These are phyloP conservation scores for Globisporangium nagaii DNA, from an alignment of 352 stramenopile genomes.

Conservation along the genomic window DNA sequence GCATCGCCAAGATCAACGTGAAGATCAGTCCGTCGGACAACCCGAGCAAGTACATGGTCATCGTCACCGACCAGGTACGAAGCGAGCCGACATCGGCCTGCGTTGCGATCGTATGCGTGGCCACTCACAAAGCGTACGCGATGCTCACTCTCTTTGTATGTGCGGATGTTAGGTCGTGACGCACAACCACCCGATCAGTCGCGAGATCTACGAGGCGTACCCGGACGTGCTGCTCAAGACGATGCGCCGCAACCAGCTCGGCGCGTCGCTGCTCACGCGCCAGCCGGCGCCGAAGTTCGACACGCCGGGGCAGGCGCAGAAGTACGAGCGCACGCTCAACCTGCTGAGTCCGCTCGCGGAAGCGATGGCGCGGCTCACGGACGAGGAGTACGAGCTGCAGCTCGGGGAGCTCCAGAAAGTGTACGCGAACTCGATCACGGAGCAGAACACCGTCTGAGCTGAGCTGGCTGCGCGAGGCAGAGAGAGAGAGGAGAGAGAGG, in stretches of 20 bases:
- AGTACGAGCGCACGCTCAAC: slow-evolving; percentile 69
- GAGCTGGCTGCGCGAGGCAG: background rate
- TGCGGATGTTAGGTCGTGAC: slow-evolving; percentile 53
- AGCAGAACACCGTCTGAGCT: slow-evolving; percentile 55
- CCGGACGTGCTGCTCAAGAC: slow-evolving; percentile 80
- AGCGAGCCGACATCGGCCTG: too few relatives aligned
- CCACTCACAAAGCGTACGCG: too few relatives aligned
- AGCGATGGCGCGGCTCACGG: slow-evolving; percentile 56
- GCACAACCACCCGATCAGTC: slow-evolving; percentile 81
- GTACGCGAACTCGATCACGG: slow-evolving; percentile 48
- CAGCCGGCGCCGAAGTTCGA: slow-evolving; percentile 76
- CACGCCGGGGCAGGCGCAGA: slow-evolving; percentile 58
- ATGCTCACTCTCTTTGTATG: background rate
- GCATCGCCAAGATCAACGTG: slow-evolving; percentile 85
- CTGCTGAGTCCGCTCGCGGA: slow-evolving; percentile 69
- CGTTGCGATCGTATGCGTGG: too few relatives aligned
- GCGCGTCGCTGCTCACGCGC: slow-evolving; percentile 51
- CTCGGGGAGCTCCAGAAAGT: slow-evolving; percentile 72
- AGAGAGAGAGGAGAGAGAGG: background rate
- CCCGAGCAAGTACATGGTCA: slow-evolving; percentile 82
- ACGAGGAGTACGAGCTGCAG: slow-evolving; percentile 74
- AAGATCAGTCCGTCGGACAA: slow-evolving; percentile 84
- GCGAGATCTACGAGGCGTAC: slow-evolving; percentile 83
- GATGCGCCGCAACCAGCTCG: slow-evolving; percentile 75
- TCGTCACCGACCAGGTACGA: slow-evolving; percentile 84